Evolutionary conservation across 495 filamentous ascomycete species (phyloP), one percentile per base, ranked within the genome.

Genomic region (Lepidopterella palustris): DNA sequence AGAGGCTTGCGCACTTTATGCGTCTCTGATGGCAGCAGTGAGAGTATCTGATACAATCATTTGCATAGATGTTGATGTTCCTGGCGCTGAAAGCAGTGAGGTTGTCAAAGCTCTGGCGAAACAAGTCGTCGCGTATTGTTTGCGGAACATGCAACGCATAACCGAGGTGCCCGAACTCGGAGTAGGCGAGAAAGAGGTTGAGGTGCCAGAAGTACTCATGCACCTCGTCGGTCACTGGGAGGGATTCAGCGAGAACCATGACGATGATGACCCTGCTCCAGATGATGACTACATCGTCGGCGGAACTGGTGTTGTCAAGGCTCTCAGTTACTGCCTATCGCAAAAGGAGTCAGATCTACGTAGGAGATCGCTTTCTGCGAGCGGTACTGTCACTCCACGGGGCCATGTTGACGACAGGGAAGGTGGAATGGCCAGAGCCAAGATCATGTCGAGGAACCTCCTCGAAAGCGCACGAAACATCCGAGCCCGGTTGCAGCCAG

Each of bases 231-330:
- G 84, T 2, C 71, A 80, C 52, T 57, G 72, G n/a, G 80, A 81
- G 40, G 74, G 77, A 42, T 74, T 73, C 28, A 76, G 72, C 59
- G 79, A 73, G 29, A 77, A 73, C 53, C 80, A 88, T 40, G 82
- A 84, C 29, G 80, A 87, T 26, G 82, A 86, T 56, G 85, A 87
- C 3, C 79, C 83, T 18, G 87, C 89, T 25, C 89, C 92, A 1
- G 90, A 95, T 62, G 87, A 95, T 47, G 89, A 97, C 68, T 96
- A 97, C 72, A 90, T 97, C 39, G 90, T 98, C 66, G 91, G 92
- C 35, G 92, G 92, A 20, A 96, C 92, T 0, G 93, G 92, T 60
- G 89, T 98, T 0, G 93, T 96, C 31, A 95, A 72, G 72, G 92
- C 91, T 23, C 76, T 98, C 54, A 87, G 90, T 48, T 90, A 95